Conservation (phyloP, 805 yeast genomes). For the Lipomyces sp. region DNA sequence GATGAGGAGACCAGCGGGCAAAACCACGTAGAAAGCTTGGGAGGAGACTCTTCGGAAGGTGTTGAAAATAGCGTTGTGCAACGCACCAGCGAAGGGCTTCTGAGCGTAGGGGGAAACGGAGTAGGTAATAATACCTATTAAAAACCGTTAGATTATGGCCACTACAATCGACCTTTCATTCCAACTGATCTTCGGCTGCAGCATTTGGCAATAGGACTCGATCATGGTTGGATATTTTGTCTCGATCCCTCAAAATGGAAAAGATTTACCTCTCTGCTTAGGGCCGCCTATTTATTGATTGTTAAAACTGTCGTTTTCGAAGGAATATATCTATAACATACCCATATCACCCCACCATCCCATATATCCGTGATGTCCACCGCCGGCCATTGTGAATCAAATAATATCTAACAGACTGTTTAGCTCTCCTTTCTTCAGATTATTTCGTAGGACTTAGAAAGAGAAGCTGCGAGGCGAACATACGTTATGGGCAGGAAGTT, state of each 20-base stretch:
- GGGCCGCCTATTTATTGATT: slow-evolving; percentile 57
- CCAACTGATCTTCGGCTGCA: neutral
- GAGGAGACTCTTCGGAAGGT: slow-evolving; percentile 89
- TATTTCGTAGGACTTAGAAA: neutral
- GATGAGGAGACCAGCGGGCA: slow-evolving; percentile 84
- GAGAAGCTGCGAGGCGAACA: neutral
- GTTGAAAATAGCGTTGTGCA: slow-evolving; percentile 87
- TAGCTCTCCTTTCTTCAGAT: neutral
- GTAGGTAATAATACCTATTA: slow-evolving; percentile 62
- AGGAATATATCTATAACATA: slow-evolving; percentile 40
- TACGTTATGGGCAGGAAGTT: neutral
- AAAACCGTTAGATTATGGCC: slow-evolving; percentile 2
- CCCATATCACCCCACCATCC: slow-evolving; percentile 98
- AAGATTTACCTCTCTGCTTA: slow-evolving; percentile 70
- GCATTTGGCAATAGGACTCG: neutral
- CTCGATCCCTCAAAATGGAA: neutral
- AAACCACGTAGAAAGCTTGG: slow-evolving; percentile 74
- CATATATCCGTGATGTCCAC: slow-evolving; percentile 58
- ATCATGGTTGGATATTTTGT: neutral
- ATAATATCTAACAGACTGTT: neutral
- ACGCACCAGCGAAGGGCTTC: slow-evolving; percentile 84
- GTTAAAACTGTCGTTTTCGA: slow-evolving; percentile 8
- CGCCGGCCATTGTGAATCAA: slow-evolving; percentile 34
- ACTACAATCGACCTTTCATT: neutral
- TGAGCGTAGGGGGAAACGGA: slow-evolving; percentile 93